Conservation (phyloP, 225 moss, liverwort and hornwort species). For the Climacium dendroides region DNA sequence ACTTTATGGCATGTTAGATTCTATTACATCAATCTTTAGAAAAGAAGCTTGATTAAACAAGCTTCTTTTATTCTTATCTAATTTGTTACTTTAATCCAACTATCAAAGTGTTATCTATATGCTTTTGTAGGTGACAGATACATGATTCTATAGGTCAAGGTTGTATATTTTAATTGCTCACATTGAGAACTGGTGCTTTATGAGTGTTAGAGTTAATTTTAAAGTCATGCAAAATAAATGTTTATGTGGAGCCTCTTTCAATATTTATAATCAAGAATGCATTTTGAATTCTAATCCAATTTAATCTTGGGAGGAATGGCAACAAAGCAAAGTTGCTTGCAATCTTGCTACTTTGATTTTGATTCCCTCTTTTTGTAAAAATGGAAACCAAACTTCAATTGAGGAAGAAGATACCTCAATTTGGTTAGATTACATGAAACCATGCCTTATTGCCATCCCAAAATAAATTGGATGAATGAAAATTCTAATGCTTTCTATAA, state of each 20-base stretch:
- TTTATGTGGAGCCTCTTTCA: too few species aligned
- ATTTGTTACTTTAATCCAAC: not conserved
- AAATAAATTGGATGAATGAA: not conserved
- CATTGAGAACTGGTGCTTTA: fast-evolving
- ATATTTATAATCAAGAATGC: too few species aligned
- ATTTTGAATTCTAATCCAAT: not conserved
- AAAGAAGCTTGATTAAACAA: not conserved
- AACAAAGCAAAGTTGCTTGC: fast-evolving
- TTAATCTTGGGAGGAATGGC: too few species aligned
- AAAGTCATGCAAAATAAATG: not conserved
- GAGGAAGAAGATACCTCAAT: not conserved
- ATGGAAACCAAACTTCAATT: not conserved
- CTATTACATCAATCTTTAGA: not conserved
- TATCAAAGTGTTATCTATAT: not conserved
- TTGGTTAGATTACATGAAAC: not conserved
- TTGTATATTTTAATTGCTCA: not conserved
- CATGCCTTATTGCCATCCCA: not conserved
- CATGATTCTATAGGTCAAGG: fast-evolving
- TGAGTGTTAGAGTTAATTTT: not conserved
- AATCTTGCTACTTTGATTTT: too few species aligned
- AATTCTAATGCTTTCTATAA: not conserved
- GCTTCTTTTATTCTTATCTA: not conserved
- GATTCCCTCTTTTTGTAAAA: not conserved
- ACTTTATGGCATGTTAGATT: not conserved
- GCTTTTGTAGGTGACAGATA: not conserved